A percentile compares a stretch with the other conserved stretches of the same genome.
These are phyloP conservation scores for Parietichytrium sp. DNA, from an alignment of 108 stramenopile genomes.

Conservation along the genomic window DNA sequence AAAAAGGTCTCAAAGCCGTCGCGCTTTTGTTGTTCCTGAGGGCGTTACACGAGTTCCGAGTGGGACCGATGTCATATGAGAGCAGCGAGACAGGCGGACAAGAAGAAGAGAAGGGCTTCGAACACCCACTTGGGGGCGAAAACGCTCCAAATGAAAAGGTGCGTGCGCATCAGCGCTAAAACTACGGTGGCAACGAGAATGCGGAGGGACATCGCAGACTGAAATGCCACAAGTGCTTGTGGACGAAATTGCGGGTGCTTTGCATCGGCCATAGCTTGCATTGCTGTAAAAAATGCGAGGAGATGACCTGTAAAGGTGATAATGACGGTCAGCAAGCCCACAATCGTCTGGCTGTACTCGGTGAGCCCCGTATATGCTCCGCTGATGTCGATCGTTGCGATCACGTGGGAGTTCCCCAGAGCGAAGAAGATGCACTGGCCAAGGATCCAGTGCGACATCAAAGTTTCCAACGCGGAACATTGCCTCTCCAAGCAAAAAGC, in stretches of 20 bases:
- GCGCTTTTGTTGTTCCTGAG: no score
- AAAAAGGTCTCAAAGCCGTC: no score
- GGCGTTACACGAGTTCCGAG: no score
- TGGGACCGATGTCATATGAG: no score
- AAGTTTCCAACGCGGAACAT: neutral
- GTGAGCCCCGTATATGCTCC: constrained; percentile 23
- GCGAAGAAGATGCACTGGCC: constrained; percentile 32
- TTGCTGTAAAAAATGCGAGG: neutral
- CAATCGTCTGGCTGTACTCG: neutral
- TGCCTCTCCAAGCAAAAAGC: no score
- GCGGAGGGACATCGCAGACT: neutral
- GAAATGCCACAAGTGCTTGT: neutral
- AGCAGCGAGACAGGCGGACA: no score
- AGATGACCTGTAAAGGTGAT: constrained; percentile 15
- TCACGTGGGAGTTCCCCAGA: constrained; percentile 14
- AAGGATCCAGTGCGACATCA: neutral
- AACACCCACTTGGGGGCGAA: constrained; percentile 29
- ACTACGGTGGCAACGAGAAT: constrained; percentile 4
- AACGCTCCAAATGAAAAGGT: constrained; percentile 7
- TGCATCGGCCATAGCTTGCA: neutral
- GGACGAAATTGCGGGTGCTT: no score
- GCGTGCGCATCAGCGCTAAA: neutral
- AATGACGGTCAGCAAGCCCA: neutral
- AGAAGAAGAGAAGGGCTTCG: constrained; percentile 13
- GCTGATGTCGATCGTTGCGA: constrained; percentile 24